A percentile compares a stretch with the other conserved stretches of the same genome.
Evolutionary conservation across 805 yeast species (phyloP).

Genomic region (Candida ficus): DNA sequence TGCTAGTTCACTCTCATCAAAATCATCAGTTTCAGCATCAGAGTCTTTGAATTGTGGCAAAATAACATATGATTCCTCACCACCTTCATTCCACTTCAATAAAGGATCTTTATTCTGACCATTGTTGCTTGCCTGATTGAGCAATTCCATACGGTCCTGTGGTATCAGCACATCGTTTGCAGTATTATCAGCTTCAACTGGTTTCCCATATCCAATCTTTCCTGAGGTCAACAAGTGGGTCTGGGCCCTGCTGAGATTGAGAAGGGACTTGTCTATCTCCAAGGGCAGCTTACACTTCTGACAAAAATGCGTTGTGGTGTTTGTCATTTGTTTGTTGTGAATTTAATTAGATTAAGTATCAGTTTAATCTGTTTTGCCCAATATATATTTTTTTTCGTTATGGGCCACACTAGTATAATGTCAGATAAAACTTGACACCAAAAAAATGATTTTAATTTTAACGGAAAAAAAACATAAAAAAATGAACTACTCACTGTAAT

Average conservation of each 20-base stretch:
- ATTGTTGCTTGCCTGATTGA: slow-evolving; percentile 9
- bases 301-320: slow-evolving; percentile 34
- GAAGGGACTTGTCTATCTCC: slow-evolving; percentile 48
- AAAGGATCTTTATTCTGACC: slow-evolving; percentile 4
- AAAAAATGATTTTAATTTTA: too few species aligned
- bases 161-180: slow-evolving; percentile 12
- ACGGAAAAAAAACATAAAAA: too few species aligned
- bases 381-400: too few species aligned
- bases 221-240: slow-evolving; percentile 43
- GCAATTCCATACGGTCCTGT: slow-evolving; percentile 12
- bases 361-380: too few species aligned
- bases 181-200: slow-evolving; percentile 15
- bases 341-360: neutral
- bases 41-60: slow-evolving; percentile 22
- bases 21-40: slow-evolving; percentile 6
- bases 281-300: slow-evolving; percentile 61
- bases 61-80: slow-evolving; percentile 23
- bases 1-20: slow-evolving; percentile 27
- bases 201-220: slow-evolving; percentile 20
- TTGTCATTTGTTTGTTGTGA: slow-evolving; percentile 2
- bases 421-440: too few species aligned
- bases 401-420: too few species aligned
- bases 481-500: too few species aligned
- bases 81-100: slow-evolving; percentile 12
- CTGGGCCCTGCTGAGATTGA: slow-evolving; percentile 50